Evolutionary conservation across 371 early-diverging fungal species (phyloP).

Genomic region (Capniomyces stellatus): DNA sequence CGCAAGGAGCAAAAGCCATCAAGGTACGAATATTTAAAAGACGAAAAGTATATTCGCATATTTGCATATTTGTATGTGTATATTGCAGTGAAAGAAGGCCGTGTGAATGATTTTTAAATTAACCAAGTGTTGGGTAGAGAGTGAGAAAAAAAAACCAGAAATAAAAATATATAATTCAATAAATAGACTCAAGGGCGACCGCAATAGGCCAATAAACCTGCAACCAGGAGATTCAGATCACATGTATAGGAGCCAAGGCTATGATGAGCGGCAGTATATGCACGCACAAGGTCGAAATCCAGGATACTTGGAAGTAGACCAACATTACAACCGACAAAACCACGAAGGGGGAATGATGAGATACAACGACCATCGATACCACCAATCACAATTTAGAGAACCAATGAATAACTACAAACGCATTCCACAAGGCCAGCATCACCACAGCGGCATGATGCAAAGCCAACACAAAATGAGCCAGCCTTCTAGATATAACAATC

Average conservation of each 20-base stretch:
- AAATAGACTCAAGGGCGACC: background rate
- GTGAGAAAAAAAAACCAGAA: background rate
- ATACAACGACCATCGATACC: background rate
- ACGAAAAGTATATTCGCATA: too few relatives aligned
- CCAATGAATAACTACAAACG: background rate
- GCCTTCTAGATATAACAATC: too few relatives aligned
- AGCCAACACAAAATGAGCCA: too few relatives aligned
- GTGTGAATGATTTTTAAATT: too few relatives aligned
- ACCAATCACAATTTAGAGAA: background rate
- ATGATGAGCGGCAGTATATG: background rate
- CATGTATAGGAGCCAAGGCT: background rate
- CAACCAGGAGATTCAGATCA: background rate
- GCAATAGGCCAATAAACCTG: background rate
- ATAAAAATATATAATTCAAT: background rate
- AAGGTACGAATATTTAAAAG: background rate
- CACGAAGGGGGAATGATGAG: background rate
- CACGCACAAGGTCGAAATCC: background rate
- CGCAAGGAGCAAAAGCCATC: constrained; percentile 28
- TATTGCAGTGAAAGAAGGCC: too few relatives aligned
- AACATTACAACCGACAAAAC: background rate
- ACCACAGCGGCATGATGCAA: too few relatives aligned
- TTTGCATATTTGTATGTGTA: too few relatives aligned
- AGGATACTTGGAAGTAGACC: background rate
- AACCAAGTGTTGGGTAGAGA: background rate
- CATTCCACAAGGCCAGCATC: too few relatives aligned